Evolutionary conservation across 345 rosid genomes (phyloP).

Genomic region (Pistacia integerrima): DNA sequence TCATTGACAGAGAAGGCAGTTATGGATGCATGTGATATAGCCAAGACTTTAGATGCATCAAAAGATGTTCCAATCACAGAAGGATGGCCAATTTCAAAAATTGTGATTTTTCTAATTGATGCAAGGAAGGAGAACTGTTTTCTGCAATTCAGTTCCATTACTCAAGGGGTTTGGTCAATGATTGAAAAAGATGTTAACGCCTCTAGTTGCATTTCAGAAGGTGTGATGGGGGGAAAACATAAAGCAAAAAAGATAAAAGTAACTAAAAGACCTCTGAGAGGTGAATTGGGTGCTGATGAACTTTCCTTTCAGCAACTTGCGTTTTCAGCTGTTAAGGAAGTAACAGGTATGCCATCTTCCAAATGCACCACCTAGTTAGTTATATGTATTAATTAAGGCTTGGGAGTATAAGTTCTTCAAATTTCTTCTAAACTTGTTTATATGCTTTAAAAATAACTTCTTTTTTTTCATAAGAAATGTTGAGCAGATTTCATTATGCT

Average conservation of each 20-base stretch:
- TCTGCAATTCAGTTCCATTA: conserved; percentile 47
- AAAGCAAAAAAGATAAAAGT: conserved; percentile 39
- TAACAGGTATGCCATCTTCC: conserved; percentile 39
- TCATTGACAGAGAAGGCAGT: conserved; percentile 54
- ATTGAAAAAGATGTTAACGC: conserved; percentile 57
- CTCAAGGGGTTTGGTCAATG: conserved; percentile 75
- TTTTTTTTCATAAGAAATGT: too few relatives aligned
- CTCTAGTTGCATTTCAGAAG: conserved; percentile 26
- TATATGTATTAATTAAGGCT: background rate
- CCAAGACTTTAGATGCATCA: conserved; percentile 50
- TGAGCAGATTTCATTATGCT: conserved; percentile 3
- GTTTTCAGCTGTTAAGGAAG: conserved; percentile 62
- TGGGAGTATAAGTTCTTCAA: background rate
- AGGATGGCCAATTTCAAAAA: conserved; percentile 61
- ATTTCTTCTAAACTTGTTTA: background rate
- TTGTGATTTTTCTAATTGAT: conserved; percentile 66
- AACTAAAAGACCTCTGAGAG: conserved; percentile 25
- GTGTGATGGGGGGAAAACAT: conserved; percentile 18
- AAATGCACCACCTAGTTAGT: background rate
- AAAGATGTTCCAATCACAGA: conserved; percentile 39
- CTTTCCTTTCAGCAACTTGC: conserved; percentile 48
- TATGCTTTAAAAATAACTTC: background rate
- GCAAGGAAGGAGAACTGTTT: conserved; percentile 49
- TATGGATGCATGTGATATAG: conserved; percentile 71
- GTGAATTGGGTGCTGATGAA: conserved; percentile 38